Percentiles rank a stretch among this genome's conserved stretches.
phyloP scores from a whole-genome alignment of 169 alveolate genomes.

The Eimeria mitis region DNA sequence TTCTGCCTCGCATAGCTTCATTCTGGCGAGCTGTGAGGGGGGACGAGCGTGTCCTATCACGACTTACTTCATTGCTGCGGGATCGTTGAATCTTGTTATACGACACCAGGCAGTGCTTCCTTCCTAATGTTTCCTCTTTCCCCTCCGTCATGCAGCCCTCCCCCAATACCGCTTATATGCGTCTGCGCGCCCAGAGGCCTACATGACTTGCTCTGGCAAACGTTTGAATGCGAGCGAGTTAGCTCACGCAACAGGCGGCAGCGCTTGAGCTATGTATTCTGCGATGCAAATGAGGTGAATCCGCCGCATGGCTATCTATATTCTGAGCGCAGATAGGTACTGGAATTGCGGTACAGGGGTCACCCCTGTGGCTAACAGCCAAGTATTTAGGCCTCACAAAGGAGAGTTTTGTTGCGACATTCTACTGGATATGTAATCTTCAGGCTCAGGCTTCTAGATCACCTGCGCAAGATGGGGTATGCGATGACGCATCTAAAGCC shows the following conservation, averaged over 20 bases:
- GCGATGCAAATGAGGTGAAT: slow-evolving; percentile 58
- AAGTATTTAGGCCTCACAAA: not conserved
- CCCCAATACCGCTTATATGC: slow-evolving; percentile 69
- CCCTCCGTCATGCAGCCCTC: slow-evolving; percentile 77
- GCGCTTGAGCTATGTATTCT: slow-evolving; percentile 68
- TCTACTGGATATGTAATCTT: not conserved
- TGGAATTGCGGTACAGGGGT: not conserved
- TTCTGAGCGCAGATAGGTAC: not conserved
- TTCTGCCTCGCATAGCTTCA: slow-evolving; percentile 11
- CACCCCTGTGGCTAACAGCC: not conserved
- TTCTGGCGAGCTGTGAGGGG: slow-evolving; percentile 25
- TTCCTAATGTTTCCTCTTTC: slow-evolving; percentile 76
- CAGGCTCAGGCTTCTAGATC: not conserved
- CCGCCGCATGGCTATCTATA: not conserved
- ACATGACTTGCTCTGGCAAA: slow-evolving; percentile 64
- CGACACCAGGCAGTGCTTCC: slow-evolving; percentile 1
- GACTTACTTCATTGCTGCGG: not conserved
- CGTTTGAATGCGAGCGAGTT: slow-evolving; percentile 52
- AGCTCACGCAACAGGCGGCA: slow-evolving; percentile 64
- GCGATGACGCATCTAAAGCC: not conserved
- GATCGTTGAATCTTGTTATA: slow-evolving; percentile 1
- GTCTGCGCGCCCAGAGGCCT: slow-evolving; percentile 74
- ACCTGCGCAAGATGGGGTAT: slow-evolving; percentile 16
- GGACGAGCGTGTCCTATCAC: slow-evolving; percentile 27
- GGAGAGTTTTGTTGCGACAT: not conserved